These are phyloP conservation scores for Pichia nanzhaoensis DNA, from an alignment of 805 yeast species.

Conservation along the genomic window DNA sequence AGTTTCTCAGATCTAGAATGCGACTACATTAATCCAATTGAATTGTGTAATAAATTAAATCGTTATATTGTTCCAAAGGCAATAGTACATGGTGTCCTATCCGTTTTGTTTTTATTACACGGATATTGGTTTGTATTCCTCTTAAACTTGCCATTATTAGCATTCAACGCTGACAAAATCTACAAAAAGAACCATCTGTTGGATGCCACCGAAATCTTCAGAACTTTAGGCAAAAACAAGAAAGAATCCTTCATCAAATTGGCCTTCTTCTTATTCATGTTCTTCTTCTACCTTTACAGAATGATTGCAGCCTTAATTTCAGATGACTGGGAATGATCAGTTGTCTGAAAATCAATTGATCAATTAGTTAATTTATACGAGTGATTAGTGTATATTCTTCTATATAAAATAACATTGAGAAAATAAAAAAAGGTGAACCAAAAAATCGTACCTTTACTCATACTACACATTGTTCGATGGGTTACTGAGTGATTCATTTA, in stretches of 20 bases:
- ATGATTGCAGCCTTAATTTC: conserved; percentile 91
- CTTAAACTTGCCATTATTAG: conserved; percentile 75
- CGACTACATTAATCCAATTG: conserved; percentile 96
- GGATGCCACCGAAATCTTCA: conserved; percentile 96
- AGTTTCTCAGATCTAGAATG: conserved; percentile 92
- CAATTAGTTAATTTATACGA: not conserved
- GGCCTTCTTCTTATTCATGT: conserved; percentile 84
- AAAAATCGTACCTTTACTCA: too few relatives aligned
- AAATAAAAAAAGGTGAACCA: too few relatives aligned
- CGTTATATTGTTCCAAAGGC: conserved; percentile 89
- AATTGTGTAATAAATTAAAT: conserved; percentile 88
- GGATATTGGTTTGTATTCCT: conserved; percentile 92
- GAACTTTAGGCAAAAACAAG: conserved; percentile 89
- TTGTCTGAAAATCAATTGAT: not conserved
- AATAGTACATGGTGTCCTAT: conserved; percentile 63
- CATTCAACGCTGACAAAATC: conserved; percentile 77
- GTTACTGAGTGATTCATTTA: not conserved
- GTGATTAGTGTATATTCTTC: not conserved
- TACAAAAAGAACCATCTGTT: conserved; percentile 73
- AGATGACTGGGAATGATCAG: conserved; percentile 36
- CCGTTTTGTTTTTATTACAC: conserved; percentile 65
- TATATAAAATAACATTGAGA: not conserved
- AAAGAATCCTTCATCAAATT: conserved; percentile 85
- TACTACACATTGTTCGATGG: not conserved
- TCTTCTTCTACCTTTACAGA: conserved; percentile 92